Conservation (phyloP, 2,329 filamentous ascomycete genomes). For the Microdochium bolleyi region DNA sequence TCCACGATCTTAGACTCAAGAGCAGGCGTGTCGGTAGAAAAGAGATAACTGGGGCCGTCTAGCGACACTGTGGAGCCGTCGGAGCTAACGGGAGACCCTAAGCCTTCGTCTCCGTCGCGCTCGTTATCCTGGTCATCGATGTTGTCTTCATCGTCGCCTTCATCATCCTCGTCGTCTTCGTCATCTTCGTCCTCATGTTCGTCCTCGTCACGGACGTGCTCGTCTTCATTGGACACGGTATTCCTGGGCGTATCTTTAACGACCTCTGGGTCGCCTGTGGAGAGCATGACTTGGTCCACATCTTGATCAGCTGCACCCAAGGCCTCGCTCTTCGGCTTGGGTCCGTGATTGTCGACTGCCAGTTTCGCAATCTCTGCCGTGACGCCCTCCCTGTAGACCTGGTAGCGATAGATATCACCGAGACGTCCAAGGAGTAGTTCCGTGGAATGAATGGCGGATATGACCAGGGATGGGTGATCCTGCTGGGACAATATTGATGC, state of each 20-base stretch:
- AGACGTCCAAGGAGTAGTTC: constrained; percentile 80
- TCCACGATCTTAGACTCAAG: constrained; percentile 67
- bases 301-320: constrained; percentile 17
- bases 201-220: constrained; percentile 30
- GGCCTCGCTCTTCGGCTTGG: constrained; percentile 20
- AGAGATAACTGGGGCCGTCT: constrained; percentile 42
- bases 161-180: constrained; percentile 34
- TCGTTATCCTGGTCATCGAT: constrained; percentile 41
- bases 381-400: constrained; percentile 95
- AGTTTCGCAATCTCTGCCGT: constrained; percentile 85
- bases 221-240: constrained; percentile 17
- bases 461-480: constrained; percentile 81
- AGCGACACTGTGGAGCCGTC: constrained; percentile 58
- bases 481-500: constrained; percentile 93
- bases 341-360: constrained; percentile 41
- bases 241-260: no score
- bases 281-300: constrained; percentile 18
- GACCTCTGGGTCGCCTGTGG: constrained; percentile 14
- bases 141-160: constrained; percentile 45
- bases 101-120: constrained; percentile 46
- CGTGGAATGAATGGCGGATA: constrained; percentile 79
- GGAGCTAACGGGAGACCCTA: constrained; percentile 59
- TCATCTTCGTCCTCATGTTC: constrained; percentile 44
- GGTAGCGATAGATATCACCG: constrained; percentile 84
- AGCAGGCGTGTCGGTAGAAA: constrained; percentile 40